A percentile compares a stretch with the other conserved stretches of the same genome.
Conservation (phyloP, 345 rosid genomes). For the Passiflora organensis region DNA sequence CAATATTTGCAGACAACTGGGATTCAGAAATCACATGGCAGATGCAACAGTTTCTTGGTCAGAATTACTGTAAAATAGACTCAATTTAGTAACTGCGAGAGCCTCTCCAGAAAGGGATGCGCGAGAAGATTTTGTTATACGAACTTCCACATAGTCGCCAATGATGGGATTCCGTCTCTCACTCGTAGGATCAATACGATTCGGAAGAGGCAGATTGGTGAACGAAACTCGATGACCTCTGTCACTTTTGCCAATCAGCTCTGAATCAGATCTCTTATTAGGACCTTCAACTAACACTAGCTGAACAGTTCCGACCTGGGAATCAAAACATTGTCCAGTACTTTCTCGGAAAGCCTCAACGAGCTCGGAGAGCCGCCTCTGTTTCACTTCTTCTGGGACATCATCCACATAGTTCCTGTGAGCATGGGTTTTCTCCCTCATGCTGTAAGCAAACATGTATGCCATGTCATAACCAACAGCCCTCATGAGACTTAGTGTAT, state of each 20-base stretch:
- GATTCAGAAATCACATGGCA: slow-evolving; percentile 33
- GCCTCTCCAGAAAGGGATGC: slow-evolving; percentile 80
- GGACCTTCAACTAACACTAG: slow-evolving; percentile 87
- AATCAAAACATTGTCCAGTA: slow-evolving; percentile 66
- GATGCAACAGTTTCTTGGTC: slow-evolving; percentile 44
- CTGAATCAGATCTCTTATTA: slow-evolving; percentile 77
- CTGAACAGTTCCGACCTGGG: slow-evolving; percentile 64
- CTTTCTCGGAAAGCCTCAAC: slow-evolving; percentile 73
- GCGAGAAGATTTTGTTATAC: slow-evolving; percentile 52
- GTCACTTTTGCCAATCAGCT: slow-evolving; percentile 83
- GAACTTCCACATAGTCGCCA: slow-evolving; percentile 82
- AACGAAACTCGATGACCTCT: slow-evolving; percentile 78
- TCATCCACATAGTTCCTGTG: slow-evolving; percentile 67
- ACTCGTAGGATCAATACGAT: slow-evolving; percentile 24
- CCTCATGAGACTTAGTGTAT: slow-evolving; percentile 60
- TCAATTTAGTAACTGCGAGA: slow-evolving; percentile 62
- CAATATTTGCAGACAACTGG: neutral
- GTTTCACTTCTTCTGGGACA: slow-evolving; percentile 79
- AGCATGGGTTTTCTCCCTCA: slow-evolving; percentile 93
- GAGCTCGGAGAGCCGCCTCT: slow-evolving; percentile 78
- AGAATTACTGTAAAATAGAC: slow-evolving; percentile 38
- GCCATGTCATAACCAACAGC: slow-evolving; percentile 88
- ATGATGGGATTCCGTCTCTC: slow-evolving; percentile 43
- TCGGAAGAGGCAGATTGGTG: slow-evolving; percentile 35
- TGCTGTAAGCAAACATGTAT: slow-evolving; percentile 98